Evolutionary conservation across 352 stramenopile species (phyloP), one percentile per base, ranked within the genome.

Genomic region (Pythium oligandrum): DNA sequence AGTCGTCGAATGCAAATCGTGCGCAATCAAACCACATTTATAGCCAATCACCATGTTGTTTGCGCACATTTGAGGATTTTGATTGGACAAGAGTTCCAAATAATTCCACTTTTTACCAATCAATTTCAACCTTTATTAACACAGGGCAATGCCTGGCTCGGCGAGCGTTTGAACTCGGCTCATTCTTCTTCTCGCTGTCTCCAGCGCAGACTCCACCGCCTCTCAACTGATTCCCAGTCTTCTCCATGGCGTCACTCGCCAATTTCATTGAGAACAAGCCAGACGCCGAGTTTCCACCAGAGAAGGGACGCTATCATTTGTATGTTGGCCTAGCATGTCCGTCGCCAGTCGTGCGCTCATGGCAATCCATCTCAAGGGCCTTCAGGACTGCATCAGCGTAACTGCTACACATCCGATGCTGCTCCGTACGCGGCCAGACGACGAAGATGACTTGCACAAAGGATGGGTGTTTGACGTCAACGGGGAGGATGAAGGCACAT

Each of bases 241-340:
- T 39, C 55, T 55, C 55, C 47, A 46, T 46, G 31, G 39, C 37
- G 31, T 12, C 53, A 37, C 34, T 55, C 34, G 60, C 53, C 50
- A 57, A 63, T 47, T 58, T 48, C 34, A 69, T 72, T 56, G 42
- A 58, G 42, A 57, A 53, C 12, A 46, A 43, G 6, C 30, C 60
- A 0, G 52, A 61, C n/a, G 56, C 64, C 10, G 47, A 63, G 34
- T 78, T 73, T 60, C 66, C 64, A 0, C 61, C 69, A 1, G 70
- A 85, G 44, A 70, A 68, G n/a, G 73, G 55, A 10, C 73, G 76
- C 30, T 87, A 99, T 66, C 93, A 98, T 68, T 67, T 98, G 30
- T 98, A 97, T 70, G 73, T 98, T 3, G 78, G 84, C 7, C 83
- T 90, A 49, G 90, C 91, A 33, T 99, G 95, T 68, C 95, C 96